Evolutionary conservation across 768 basidiomycete species (phyloP), one percentile per base, ranked within the genome.

Genomic region (Mycena latifolia): DNA sequence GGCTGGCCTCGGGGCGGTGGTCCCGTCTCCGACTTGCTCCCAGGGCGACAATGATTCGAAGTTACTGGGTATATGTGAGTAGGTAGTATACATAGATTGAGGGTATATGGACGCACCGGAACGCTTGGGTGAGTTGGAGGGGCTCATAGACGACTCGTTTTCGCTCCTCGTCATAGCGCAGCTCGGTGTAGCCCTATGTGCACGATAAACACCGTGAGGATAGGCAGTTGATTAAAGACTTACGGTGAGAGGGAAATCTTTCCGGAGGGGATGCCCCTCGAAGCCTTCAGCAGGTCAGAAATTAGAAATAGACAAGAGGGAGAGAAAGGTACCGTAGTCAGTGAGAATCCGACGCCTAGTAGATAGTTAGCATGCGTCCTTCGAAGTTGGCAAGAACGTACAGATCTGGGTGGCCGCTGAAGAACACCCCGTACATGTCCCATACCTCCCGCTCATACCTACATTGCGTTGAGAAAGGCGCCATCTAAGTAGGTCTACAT

Each of bases 121-220:
- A 99, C 47, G 98, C 97, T 76, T 99, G 98, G 2, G 97, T 96
- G 63, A 99, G 86, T 77, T 99, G 98, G 51, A 99, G 84, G 37
- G 98, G 98, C 77, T 99, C 98, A 74, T 98, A 98, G 37, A 98
- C 95, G 60, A 98, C 95, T 41, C 96, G 93, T 80, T 98, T 98
- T 73, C 92, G 89, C 81, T 97, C 96, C 80, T 99, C 98, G 72
- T 98, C 96, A 74, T 99, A 99, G 45, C 98, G 92, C 43, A 99
- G 87, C 79, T 99, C 98, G 11, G 95, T 95, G 79, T 99, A 99
- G n/a, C 98, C 98, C 96, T 98, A 72, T 15, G 11, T 37, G 69
- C 27, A 10, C 7, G 24, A 43, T 69, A 51, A 31, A 65, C 17
- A 57, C 62, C 48, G 65, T 35, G 24, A 9, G 12, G 50, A 43